Evolutionary conservation across 306 rosid genomes (phyloP).

Genomic region (Boehmeria nivea): DNA sequence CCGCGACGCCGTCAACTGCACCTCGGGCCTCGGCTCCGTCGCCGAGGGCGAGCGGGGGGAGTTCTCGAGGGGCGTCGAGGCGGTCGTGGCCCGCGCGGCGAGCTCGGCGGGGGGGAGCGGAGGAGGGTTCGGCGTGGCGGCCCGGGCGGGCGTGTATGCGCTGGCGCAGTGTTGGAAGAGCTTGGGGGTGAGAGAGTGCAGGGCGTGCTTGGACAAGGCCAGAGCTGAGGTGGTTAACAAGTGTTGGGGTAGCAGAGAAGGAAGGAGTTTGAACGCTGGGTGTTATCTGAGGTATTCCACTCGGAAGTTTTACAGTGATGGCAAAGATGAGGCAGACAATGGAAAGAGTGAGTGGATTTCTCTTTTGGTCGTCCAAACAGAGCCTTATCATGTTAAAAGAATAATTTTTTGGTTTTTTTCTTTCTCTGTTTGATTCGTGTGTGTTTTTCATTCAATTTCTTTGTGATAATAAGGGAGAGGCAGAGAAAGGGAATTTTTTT

Average conservation of each 20-base stretch:
- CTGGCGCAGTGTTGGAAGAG: conserved; percentile 85
- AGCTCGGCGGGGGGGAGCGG: conserved; percentile 24
- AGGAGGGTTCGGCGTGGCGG: conserved; percentile 44
- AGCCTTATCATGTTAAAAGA: neutral
- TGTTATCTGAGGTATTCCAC: conserved; percentile 82
- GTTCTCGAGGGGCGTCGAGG: no score
- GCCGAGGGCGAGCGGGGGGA: no score
- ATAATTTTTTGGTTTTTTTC: no score
- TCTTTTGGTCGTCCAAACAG: neutral
- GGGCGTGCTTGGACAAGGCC: conserved; percentile 58
- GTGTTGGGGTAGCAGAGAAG: conserved; percentile 56
- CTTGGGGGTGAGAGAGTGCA: conserved; percentile 38
- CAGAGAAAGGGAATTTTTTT: no score
- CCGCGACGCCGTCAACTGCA: conserved; percentile 44
- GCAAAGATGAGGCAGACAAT: conserved; percentile 8
- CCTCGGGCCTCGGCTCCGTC: conserved; percentile 12
- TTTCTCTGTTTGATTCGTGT: no score
- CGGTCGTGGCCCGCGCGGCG: conserved; percentile 14
- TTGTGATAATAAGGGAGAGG: no score
- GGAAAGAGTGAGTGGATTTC: conserved; percentile 33
- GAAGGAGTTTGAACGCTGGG: conserved; percentile 70
- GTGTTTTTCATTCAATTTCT: no score
- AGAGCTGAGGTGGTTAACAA: conserved; percentile 22
- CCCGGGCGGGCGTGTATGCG: conserved; percentile 46
- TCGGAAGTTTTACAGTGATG: conserved; percentile 39